Percentiles rank a stretch among this genome's conserved stretches.
Conservation (phyloP, 2,329 filamentous ascomycete genomes). For the Tolypocladium tundrense region DNA sequence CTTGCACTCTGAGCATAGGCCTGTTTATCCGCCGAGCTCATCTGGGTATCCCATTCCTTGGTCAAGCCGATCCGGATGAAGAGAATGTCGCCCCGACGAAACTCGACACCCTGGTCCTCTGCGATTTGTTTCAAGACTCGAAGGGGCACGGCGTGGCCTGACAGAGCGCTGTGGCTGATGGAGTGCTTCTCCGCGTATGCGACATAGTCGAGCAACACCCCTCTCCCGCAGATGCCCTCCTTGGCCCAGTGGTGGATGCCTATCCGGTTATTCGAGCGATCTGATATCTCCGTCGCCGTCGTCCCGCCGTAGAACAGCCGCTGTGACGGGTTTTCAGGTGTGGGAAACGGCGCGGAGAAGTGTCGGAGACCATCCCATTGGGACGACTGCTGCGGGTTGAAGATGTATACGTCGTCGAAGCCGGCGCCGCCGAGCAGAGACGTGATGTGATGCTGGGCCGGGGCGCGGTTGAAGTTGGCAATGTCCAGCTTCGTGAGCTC, state of each 20-base stretch:
- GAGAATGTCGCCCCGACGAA: conserved; percentile 41
- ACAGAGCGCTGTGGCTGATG: conserved; percentile 29
- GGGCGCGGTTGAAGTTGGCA: conserved; percentile 40
- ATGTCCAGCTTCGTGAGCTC: conserved; percentile 44
- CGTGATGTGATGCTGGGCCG: conserved; percentile 39
- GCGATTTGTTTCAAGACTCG: conserved; percentile 21
- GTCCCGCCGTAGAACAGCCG: conserved; percentile 39
- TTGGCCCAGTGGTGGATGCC: conserved; percentile 37
- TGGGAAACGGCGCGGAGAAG: conserved; percentile 31
- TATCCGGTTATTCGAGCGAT: conserved; percentile 30
- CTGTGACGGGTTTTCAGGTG: conserved; percentile 16
- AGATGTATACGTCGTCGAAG: conserved; percentile 38
- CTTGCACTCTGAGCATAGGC: conserved; percentile 27
- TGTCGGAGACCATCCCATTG: conserved; percentile 43
- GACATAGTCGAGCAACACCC: conserved; percentile 40
- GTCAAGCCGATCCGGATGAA: conserved; percentile 23
- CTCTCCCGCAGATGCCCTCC: conserved; percentile 37
- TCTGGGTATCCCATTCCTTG: conserved; percentile 16
- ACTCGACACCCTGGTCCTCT: conserved; percentile 28
- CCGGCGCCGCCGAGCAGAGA: conserved; percentile 33
- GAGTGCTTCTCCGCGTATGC: conserved; percentile 27
- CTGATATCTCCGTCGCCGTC: conserved; percentile 32
- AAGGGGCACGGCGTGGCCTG: conserved; percentile 24
- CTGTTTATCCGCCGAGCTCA: conserved; percentile 31
- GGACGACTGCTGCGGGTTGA: conserved; percentile 40